A percentile compares a stretch with the other conserved stretches of the same genome.
Conservation (phyloP, 805 yeast genomes). For the Kodamaea neixiangensis region DNA sequence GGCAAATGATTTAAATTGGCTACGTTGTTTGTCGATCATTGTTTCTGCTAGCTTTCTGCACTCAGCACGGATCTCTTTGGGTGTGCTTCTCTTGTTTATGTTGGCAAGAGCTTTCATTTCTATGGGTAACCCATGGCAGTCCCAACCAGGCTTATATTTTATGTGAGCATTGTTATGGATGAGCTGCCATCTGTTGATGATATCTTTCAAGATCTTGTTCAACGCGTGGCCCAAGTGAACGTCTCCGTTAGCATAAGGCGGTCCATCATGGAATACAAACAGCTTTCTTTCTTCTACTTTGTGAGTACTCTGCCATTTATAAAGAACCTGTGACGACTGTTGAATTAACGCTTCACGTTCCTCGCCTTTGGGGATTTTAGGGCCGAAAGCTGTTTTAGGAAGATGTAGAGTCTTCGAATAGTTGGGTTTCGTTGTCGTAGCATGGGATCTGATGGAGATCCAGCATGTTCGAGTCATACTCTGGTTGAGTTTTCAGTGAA, state of each 20-base stretch:
- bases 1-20: conserved; percentile 67
- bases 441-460: conserved; percentile 7
- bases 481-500: not conserved
- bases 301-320: conserved; percentile 56
- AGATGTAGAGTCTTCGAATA: conserved; percentile 58
- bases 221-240: conserved; percentile 90
- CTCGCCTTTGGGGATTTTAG: conserved; percentile 53
- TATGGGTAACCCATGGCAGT: conserved; percentile 97
- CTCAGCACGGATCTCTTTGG: conserved; percentile 57
- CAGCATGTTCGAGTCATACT: conserved; percentile 5
- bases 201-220: conserved; percentile 86
- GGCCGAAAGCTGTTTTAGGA: conserved; percentile 62
- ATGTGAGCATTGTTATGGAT: conserved; percentile 58
- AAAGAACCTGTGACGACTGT: conserved; percentile 58
- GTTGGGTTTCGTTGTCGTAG: conserved; percentile 8
- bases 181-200: conserved; percentile 72
- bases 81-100: conserved; percentile 12
- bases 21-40: conserved; percentile 64
- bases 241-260: conserved; percentile 97
- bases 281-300: conserved; percentile 10
- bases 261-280: conserved; percentile 91
- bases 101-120: conserved; percentile 68
- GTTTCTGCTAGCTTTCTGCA: conserved; percentile 70
- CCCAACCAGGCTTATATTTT: conserved; percentile 93
- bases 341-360: conserved; percentile 43